Evolutionary conservation across 1,139 yeast genomes (phyloP), one percentile per base, ranked within the genome.

Genomic region (Wickerhamomyces sp.): DNA sequence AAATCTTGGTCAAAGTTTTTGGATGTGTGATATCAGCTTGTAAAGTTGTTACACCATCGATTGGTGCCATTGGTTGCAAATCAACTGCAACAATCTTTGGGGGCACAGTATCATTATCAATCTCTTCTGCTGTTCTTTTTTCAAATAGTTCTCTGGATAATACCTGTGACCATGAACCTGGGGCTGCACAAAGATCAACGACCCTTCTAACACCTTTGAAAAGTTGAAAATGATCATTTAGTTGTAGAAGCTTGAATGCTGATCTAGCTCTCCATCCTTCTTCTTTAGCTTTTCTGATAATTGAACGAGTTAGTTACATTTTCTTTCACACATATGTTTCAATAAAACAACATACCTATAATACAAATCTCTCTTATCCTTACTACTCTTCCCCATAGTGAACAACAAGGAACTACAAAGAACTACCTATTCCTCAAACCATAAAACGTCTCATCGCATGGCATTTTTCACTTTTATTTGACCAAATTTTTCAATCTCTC

Each of bases 11-110:
- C 45, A 93, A 71, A 0, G 99, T 93, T 60, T 80, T 79, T 10
- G 99, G 98, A 64, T 93, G 97, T 5, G 99, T 93, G 54, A 93
- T 93, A 67, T 93, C 99, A 1, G 98, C 98, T 64, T 93, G 99
- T 40, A 93, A 67, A 1, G 95, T 83, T 1, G 82, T 85, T 9
- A 93, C 97, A 36, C 94, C 88, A 7, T 81, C 81, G 18, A 93
- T 87, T 1, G 98, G 98, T 0, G 95, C 83, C 95, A 93, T 93
- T 10, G 99, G 98, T 63, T 93, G 99, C 47, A 93, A 71, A 65
- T 93, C 99, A 2, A 93, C 99, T 0, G 97, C 89, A 13, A 93
- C 95, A 35, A 93, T 87, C 61, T 84, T 84, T 34, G 90, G 82
- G 2, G 50, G 52, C 7, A 39, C 35, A 46, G 31, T 29, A 29